Percentiles rank a stretch among this genome's conserved stretches.
Evolutionary conservation across 306 rosid species (phyloP).

Genomic region (Corylus avellana): DNA sequence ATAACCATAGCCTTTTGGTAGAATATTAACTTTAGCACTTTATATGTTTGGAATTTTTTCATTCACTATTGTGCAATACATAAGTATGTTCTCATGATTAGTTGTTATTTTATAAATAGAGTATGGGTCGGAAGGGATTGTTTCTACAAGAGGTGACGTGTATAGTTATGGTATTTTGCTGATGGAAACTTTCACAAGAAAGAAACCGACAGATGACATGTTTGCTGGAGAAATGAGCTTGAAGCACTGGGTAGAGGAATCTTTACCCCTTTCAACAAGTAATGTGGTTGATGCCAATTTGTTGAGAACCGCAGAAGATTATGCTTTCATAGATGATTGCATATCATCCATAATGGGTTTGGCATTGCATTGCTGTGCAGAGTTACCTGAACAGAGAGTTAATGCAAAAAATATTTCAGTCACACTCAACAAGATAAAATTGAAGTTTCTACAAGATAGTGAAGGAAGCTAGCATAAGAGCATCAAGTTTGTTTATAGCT

Average conservation of each 20-base stretch:
- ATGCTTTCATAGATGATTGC: background rate
- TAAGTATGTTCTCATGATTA: background rate
- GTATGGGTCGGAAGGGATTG: conserved; percentile 9
- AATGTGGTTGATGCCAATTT: conserved; percentile 10
- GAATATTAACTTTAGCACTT: no score
- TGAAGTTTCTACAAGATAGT: no score
- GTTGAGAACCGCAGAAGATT: background rate
- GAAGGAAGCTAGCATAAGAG: no score
- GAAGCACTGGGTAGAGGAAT: conserved; percentile 12
- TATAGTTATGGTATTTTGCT: conserved; percentile 26
- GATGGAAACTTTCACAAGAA: conserved; percentile 20
- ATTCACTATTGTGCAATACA: no score
- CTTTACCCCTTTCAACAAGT: background rate
- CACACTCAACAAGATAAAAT: no score
- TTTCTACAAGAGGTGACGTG: conserved; percentile 2
- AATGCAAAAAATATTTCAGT: no score
- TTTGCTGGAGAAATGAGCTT: conserved; percentile 11
- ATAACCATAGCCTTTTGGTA: no score
- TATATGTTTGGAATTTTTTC: no score
- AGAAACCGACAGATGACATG: conserved; percentile 25
- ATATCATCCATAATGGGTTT: no score
- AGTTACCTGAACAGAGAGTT: no score
- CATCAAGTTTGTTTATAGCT: no score
- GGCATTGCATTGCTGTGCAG: no score
- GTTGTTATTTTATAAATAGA: background rate